Base-by-base conservation (phyloP, 371 early-diverging fungal species). In the Phascolomyces articulosus region DNA sequence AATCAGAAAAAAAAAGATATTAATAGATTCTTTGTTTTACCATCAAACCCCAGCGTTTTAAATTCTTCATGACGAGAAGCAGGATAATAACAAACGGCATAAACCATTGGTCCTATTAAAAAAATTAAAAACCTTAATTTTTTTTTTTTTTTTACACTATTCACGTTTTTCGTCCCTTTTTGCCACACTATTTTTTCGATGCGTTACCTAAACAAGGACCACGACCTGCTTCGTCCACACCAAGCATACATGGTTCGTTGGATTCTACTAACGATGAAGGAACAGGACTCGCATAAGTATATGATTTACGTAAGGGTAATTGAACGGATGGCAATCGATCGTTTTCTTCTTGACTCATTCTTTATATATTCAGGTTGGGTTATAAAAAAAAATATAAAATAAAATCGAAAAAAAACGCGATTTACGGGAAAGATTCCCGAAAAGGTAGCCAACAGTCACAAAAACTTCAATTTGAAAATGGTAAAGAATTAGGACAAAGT, bases 191-290 rank as follows among this genome's bases (percentile, higher is more conserved):
- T n/a, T n/a, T 20, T 21, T 29, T 49, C 15, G 18, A 27, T 29
- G 21, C n/a, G 40, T 51, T 75, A 89, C 95, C 96, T 1, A 99
- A 83, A 4, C 99, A 98, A 4, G 99, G 99, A 0, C 99, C 99
- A 47, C 99, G 80, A 16, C 99, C 99, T 15, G 99, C 99, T 70
- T 99, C 99, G 75, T 99, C 99, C 2, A 99, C 95, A 16, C 99
- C 99, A 41, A 99, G 75, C 0, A 91, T 83, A 67, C 88, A 93
- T 13, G 90, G 88, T 55, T 86, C 85, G 27, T 74, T 62, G 13
- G 58, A 58, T 18, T 71, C 70, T 15, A 67, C 40, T 24, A 73
- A 40, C 18, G 60, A 8, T 21, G 60, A 26, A 18, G 83, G 81
- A 4, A 79, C 58, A 10, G 72, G 71, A 27, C 73, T 73, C 6